These are phyloP conservation scores for Chalaropsis ovoidea DNA, from an alignment of 2,329 filamentous ascomycete species.

Conservation along the genomic window DNA sequence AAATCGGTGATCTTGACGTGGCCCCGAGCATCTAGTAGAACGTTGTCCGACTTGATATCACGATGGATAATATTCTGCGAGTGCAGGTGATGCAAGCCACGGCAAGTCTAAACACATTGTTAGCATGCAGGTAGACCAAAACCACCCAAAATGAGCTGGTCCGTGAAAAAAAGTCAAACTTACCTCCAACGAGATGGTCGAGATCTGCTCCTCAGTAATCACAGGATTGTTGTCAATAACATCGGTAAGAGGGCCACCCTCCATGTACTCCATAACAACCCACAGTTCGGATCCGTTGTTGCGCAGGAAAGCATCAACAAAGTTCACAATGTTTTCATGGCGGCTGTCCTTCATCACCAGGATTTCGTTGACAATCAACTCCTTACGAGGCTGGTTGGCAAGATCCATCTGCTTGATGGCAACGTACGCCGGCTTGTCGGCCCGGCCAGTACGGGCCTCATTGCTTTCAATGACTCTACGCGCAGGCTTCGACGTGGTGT, in stretches of 20 bases:
- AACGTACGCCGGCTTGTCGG: conserved; percentile 54
- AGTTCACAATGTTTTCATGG: conserved; percentile 98
- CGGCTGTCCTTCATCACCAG: conserved; percentile 99
- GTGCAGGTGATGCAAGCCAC: conserved; percentile 87
- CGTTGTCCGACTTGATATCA: conserved; percentile 99
- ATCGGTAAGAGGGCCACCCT: conserved; percentile 92
- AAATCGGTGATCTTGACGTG: conserved; percentile 99
- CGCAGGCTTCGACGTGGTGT: conserved; percentile 69
- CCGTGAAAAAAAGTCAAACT: conserved; percentile 23
- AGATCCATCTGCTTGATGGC: conserved; percentile 99
- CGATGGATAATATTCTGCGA: conserved; percentile 95
- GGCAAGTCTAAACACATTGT: conserved; percentile 61
- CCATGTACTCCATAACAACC: conserved; percentile 99
- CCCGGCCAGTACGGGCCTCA: conserved; percentile 46
- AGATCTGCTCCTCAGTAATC: conserved; percentile 94
- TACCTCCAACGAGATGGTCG: conserved; percentile 93
- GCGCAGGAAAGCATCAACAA: conserved; percentile 89
- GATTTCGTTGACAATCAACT: conserved; percentile 98
- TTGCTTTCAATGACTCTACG: conserved; percentile 68
- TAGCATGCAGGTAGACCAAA: conserved; percentile 26
- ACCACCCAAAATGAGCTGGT: background rate
- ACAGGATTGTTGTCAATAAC: conserved; percentile 95
- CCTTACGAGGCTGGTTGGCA: conserved; percentile 91
- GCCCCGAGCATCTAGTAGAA: conserved; percentile 83
- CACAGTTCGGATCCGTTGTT: conserved; percentile 94